Evolutionary conservation across 495 filamentous ascomycete genomes (phyloP), one percentile per base, ranked within the genome.

Genomic region (Tuber microsphaerosporum): DNA sequence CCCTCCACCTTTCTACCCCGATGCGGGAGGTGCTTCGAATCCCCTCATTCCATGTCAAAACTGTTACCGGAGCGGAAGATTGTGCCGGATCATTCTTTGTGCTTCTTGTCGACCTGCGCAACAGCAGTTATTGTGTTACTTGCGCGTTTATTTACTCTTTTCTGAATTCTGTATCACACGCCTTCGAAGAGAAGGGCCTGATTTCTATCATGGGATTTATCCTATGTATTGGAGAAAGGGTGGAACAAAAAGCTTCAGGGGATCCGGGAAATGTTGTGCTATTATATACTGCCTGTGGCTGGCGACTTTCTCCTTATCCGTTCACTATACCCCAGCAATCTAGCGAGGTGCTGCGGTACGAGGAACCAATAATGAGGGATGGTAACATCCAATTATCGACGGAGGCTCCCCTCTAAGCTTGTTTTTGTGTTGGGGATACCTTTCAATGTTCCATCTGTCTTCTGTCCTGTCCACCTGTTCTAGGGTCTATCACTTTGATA

Each of bases 221-320:
- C 12, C 26, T 12, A 65, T 65, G 14, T 34, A 34, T 34, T 34
- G 4, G 56, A 16, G 56, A 34, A 65, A 16, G 26, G 56, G 6
- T 34, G 31, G 26, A 65, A 34, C 14, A 31, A 34, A 34, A 31
- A 34, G 56, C 56, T 16, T 34, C 26, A 26, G 56, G 14, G 56
- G 26, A 19, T 69, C 22, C 70, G 6, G 16, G 71, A 44, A 71
- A 70, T 71, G 65, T 48, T 56, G 69, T 41, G 22, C 69, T 79
- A 43, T 75, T 77, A 71, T 72, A 77, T 79, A 70, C 56, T 74
- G 69, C 46, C 51, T 74, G 75, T 78, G 69, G 76, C 39, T 74
- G 42, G 75, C 75, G 76, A 51, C n/a, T 74, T 72, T 74, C 72
- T 75, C 46, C 71, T 76, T 46, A 34, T 77, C 31, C 26, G 31